phyloP scores from a whole-genome alignment of 2,329 filamentous ascomycete genomes.

The Fusarium sp. region DNA sequence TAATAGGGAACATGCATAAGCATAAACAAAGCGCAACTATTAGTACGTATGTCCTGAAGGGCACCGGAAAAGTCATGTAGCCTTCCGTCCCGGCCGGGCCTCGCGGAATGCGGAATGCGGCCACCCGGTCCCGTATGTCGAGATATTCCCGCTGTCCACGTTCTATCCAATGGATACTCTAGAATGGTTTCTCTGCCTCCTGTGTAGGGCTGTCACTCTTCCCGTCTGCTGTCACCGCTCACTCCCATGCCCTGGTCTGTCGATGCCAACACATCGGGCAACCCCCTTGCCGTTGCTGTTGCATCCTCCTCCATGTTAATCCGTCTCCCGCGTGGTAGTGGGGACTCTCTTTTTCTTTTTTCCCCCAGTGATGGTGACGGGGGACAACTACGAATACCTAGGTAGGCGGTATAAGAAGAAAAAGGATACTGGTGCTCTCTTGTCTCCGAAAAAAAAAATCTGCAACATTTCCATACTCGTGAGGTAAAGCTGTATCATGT shows the following conservation, averaged over 20 bases:
- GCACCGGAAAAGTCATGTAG: slow-evolving; percentile 4
- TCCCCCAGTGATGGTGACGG: background rate
- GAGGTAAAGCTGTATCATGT: background rate
- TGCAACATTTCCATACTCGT: background rate
- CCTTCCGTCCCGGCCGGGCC: slow-evolving; percentile 22
- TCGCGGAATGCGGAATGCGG: slow-evolving; percentile 14
- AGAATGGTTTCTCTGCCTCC: background rate
- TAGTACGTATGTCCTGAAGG: slow-evolving; percentile 1
- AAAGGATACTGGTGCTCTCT: background rate
- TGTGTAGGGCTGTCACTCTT: slow-evolving; percentile 7
- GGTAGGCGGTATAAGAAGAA: slow-evolving; percentile 21
- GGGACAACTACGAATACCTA: slow-evolving; percentile 3
- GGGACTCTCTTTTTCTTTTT: slow-evolving; percentile 4
- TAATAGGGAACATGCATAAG: slow-evolving; percentile 12
- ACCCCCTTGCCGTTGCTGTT: slow-evolving; percentile 15
- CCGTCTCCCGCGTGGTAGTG: slow-evolving; percentile 38
- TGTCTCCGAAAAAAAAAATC: background rate
- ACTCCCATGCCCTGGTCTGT: slow-evolving; percentile 21
- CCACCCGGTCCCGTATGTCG: slow-evolving; percentile 13
- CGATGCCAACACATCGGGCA: slow-evolving; percentile 38
- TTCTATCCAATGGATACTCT: slow-evolving; percentile 12
- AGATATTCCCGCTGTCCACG: slow-evolving; percentile 29
- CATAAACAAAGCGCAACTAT: background rate
- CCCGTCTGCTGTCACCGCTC: slow-evolving; percentile 30
- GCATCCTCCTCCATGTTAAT: slow-evolving; percentile 29